Percentiles rank a stretch among this genome's conserved stretches.
Evolutionary conservation across 768 basidiomycete genomes (phyloP).

Genomic region (Russula brevipes): DNA sequence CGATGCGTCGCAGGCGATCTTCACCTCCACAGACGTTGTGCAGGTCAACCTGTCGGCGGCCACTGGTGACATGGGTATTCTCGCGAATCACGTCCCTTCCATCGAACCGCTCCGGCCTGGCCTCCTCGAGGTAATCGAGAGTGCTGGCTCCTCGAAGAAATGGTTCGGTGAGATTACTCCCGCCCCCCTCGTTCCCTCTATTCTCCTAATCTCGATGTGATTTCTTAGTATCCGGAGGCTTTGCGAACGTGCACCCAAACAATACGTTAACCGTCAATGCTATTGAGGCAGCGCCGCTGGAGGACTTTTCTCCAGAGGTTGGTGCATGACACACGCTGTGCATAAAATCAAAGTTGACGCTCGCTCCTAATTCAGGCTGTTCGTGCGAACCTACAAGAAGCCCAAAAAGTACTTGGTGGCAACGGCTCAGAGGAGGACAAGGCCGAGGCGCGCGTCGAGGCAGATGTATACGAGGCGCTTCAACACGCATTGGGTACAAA

Average conservation of each 20-base stretch:
- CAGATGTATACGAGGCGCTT: conserved; percentile 93
- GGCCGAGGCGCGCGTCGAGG: conserved; percentile 88
- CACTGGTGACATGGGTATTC: conserved; percentile 97
- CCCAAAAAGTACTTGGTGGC: conserved; percentile 71
- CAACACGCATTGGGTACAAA: conserved; percentile 71
- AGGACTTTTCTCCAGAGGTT: conserved; percentile 88
- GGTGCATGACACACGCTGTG: conserved; percentile 26
- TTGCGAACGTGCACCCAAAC: conserved; percentile 96
- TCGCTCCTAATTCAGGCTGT: conserved; percentile 56
- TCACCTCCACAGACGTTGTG: conserved; percentile 83
- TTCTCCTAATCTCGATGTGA: background rate
- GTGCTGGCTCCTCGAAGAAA: conserved; percentile 74
- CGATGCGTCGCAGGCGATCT: conserved; percentile 63
- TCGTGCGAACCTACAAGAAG: conserved; percentile 84
- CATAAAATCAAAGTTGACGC: background rate
- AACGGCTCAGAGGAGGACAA: conserved; percentile 91
- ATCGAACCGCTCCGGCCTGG: conserved; percentile 94
- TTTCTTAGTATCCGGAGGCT: conserved; percentile 81
- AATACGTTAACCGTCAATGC: conserved; percentile 96
- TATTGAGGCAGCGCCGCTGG: conserved; percentile 91
- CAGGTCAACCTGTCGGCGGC: conserved; percentile 95
- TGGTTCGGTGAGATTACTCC: conserved; percentile 78
- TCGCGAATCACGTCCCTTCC: conserved; percentile 98
- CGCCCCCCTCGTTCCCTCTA: background rate
- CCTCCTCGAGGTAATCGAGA: conserved; percentile 90